A percentile compares a stretch with the other conserved stretches of the same genome.
Evolutionary conservation across 2,329 filamentous ascomycete species (phyloP).

Genomic region (Aphanoascus verrucosus): DNA sequence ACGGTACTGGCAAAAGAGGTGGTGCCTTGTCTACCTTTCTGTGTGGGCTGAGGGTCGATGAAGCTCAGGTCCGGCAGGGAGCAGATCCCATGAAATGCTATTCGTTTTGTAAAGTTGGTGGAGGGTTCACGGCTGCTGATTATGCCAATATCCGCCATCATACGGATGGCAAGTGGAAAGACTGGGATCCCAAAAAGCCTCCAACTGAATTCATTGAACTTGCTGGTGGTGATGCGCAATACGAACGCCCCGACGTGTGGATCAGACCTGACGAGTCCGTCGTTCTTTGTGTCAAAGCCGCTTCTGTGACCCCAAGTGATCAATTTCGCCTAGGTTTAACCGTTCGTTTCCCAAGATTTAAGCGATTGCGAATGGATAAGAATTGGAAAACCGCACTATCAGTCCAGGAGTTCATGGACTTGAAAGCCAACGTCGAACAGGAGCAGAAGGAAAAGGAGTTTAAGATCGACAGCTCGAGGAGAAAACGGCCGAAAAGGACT

Average conservation of each 20-base stretch:
- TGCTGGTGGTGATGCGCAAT: slow-evolving; percentile 62
- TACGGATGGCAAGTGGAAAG: slow-evolving; percentile 83
- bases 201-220: slow-evolving; percentile 71
- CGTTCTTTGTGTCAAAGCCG: slow-evolving; percentile 80
- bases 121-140: slow-evolving; percentile 74
- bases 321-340: slow-evolving; percentile 69
- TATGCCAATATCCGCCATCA: slow-evolving; percentile 71
- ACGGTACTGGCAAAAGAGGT: slow-evolving; percentile 74
- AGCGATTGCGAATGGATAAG: slow-evolving; percentile 68
- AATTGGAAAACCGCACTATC: slow-evolving; percentile 72
- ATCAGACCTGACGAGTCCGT: slow-evolving; percentile 81
- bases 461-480: slow-evolving; percentile 56
- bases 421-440: slow-evolving; percentile 59
- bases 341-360: slow-evolving; percentile 84
- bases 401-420: slow-evolving; percentile 61
- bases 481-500: slow-evolving; percentile 50
- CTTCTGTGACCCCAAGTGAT: slow-evolving; percentile 62
- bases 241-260: slow-evolving; percentile 81
- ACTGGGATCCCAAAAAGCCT: slow-evolving; percentile 69
- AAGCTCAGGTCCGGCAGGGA: slow-evolving; percentile 49
- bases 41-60: slow-evolving; percentile 72
- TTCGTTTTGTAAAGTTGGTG: slow-evolving; percentile 98
- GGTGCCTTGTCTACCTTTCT: slow-evolving; percentile 75
- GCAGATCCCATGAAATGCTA: slow-evolving; percentile 62
- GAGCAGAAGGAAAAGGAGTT: slow-evolving; percentile 63